Evolutionary conservation across 768 basidiomycete genomes (phyloP), one percentile per base, ranked within the genome.

Genomic region (Boletus speciosus): DNA sequence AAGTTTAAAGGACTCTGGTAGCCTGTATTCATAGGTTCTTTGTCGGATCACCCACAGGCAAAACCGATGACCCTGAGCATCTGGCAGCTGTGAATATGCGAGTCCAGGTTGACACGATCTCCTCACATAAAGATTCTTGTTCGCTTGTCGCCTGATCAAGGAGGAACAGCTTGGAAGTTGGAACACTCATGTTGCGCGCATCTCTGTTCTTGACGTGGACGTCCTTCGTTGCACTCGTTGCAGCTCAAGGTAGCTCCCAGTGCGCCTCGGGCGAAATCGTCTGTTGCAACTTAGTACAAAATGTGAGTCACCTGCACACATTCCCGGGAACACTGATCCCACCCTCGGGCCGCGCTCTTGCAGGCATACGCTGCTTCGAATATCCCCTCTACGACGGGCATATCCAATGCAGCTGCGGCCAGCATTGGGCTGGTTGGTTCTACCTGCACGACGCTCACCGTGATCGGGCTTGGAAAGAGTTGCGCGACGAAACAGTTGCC

Each of bases 381-480:
- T 45, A 35, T 62, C 29, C 29, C 7, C 3, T 46, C 48, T 14
- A 37, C 16, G 6, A 61, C 58, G 6, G 55, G 61, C 27, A 16
- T 61, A 35, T 54, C 56, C 5, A 39, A n/a, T 11, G 39, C 45
- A 16, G 41, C 34, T 29, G 59, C 59, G n/a, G 53, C 53, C 25
- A 10, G 32, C 47, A 43, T 58, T n/a, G 61, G 61, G 32, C 21
- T 61, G 32, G 61, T 62, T 32, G 54, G 57, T 21, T 41, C 27
- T 16, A 5, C 40, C 15, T 62, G 54, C 47, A 51, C 49, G 7
- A 31, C 36, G 1, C 39, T 62, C 25, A 62, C 48, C 16, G 57
- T 59, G 27, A 62, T 61, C 14, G 54, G 57, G 15, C 42, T 16
- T 16, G 60, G 56, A 47, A 49, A 25, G 34, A 48, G 41, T 14